These are phyloP conservation scores for Phaseolus coccineus DNA, from an alignment of 331 rosid genomes.

Conservation along the genomic window DNA sequence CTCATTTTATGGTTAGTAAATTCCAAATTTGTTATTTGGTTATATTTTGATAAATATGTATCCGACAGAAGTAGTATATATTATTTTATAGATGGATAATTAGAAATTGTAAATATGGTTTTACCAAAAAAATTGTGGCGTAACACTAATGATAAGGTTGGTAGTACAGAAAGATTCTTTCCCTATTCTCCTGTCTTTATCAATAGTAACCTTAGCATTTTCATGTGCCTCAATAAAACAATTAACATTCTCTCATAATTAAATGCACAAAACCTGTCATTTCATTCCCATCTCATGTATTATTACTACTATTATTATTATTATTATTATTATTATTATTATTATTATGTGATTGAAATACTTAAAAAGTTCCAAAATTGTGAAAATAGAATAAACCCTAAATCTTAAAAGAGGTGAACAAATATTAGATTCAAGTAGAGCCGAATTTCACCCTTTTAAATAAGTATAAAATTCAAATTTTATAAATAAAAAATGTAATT, in stretches of 20 bases:
- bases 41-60: neutral
- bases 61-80: neutral
- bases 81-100: neutral
- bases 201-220: slow-evolving; percentile 37
- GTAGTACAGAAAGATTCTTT: slow-evolving; percentile 42
- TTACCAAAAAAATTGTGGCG: neutral
- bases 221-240: slow-evolving; percentile 35
- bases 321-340: too few species aligned
- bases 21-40: neutral
- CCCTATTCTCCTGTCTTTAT: slow-evolving; percentile 40
- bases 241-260: slow-evolving; percentile 25
- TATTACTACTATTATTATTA: too few species aligned
- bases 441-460: too few species aligned
- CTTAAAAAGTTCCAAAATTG: too few species aligned
- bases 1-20: neutral
- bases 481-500: too few species aligned
- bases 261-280: slow-evolving; percentile 11
- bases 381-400: too few species aligned
- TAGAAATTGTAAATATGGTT: neutral
- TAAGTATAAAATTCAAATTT: too few species aligned
- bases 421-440: too few species aligned
- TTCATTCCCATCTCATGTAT: neutral
- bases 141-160: slow-evolving; percentile 36
- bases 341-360: too few species aligned
- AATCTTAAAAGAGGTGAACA: too few species aligned